Percentiles rank a stretch among this genome's conserved stretches.
Conservation (phyloP, 768 basidiomycete species). For the Tulasnella sp. region DNA sequence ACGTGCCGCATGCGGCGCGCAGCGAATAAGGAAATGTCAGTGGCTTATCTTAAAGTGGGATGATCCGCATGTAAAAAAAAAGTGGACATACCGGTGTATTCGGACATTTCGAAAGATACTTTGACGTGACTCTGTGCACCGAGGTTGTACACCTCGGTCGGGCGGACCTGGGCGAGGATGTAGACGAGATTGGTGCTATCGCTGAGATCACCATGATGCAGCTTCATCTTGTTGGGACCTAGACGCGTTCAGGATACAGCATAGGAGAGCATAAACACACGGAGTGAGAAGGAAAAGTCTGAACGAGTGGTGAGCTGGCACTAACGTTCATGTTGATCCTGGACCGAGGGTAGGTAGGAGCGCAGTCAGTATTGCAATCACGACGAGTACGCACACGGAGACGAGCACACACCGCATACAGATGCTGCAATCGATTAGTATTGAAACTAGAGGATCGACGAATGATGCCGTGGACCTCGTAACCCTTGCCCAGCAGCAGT, state of each 20-base stretch:
- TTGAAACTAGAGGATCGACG: constrained; percentile 98
- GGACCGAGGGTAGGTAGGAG: not conserved
- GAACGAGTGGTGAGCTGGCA: constrained; percentile 26
- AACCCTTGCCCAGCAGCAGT: constrained; percentile 78
- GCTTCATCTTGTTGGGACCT: constrained; percentile 73
- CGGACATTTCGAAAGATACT: constrained; percentile 98
- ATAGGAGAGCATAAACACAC: not conserved
- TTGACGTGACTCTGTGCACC: constrained; percentile 98
- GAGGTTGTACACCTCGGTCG: constrained; percentile 96
- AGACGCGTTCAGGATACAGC: not conserved
- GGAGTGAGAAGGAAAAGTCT: not conserved
- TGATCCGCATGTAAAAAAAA: not conserved
- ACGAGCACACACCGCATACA: constrained; percentile 51
- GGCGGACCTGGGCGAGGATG: constrained; percentile 90
- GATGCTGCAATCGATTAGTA: constrained; percentile 88
- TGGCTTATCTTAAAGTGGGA: not conserved
- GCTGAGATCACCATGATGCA: constrained; percentile 89
- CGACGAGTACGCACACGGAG: not conserved
- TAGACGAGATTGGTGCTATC: constrained; percentile 97
- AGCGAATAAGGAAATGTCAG: not conserved
- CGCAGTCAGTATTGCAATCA: not conserved
- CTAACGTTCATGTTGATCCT: constrained; percentile 85
- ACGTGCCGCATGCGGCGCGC: not conserved
- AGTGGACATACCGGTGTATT: constrained; percentile 62
- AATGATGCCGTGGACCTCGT: constrained; percentile 92